Base-by-base conservation (phyloP, 805 yeast genomes). In the Wickerhamomyces strasburgensis region DNA sequence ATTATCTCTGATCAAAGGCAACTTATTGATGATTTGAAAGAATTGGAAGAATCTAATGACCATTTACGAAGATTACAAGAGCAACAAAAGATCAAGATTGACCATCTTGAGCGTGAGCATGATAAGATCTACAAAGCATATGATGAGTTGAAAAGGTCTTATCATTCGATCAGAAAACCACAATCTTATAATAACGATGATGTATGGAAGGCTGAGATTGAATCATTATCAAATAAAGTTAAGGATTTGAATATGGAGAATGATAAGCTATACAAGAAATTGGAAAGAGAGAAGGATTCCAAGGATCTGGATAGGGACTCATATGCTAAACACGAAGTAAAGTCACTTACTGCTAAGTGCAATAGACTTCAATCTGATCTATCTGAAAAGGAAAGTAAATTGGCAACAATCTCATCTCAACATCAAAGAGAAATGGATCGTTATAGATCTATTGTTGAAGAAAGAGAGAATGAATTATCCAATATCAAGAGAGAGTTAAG, bases 301-400 rank as follows among this genome's bases (percentile, higher is more conserved):
- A 43, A 50, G 33, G 24, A 29, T 25, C 5, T 25, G 19, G 17
- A 40, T 8, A 29, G 42, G 4, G 46, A 54, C 19, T 43, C 53
- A 5, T 58, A 57, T 29, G 63, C 66, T 11, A 60, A 62, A 17
- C 44, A 56, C n/a, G 72, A 67, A 38, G 54, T 70, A 35, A 61
- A 61, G 27, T 55, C 62, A n/a, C 51, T 68, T 4, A 51, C 67
- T 0, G 37, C 62, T 5, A 54, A 58, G 33, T 62, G 64, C 36
- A 61, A 63, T 41, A 60, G 55, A 6, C 39, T 60, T 4, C 60
- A 60, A 34, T 33, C 51, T 10, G 51, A 56, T 44, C 19, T 58
- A 19, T 19, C 44, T 27, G 47, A 56, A 34, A 40, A 57, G 44
- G 47, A 47, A 14, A 24, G 31, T 31, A 31, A 39, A 15, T 33